phyloP scores from a whole-genome alignment of 495 filamentous ascomycete species.

The Xylaria castorea region DNA sequence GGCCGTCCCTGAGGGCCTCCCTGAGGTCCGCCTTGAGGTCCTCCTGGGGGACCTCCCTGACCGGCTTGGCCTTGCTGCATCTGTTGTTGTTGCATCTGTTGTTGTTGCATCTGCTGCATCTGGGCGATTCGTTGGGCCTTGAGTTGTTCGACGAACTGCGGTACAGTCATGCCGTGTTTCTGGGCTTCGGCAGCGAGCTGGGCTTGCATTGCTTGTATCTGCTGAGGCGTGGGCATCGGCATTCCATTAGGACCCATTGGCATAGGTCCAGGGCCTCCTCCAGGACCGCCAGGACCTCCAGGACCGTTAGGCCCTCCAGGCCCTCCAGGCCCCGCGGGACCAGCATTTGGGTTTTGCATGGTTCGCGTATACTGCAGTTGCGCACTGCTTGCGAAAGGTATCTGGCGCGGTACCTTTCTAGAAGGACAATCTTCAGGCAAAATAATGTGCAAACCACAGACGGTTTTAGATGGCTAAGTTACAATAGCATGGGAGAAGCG shows the following conservation, averaged over 20 bases:
- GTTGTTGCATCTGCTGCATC: slow-evolving; percentile 68
- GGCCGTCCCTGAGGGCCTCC: slow-evolving; percentile 39
- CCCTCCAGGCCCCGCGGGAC: slow-evolving; percentile 35
- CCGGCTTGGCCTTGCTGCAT: slow-evolving; percentile 56
- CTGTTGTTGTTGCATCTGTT: slow-evolving; percentile 63
- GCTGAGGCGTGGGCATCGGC: slow-evolving; percentile 81
- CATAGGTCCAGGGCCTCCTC: slow-evolving; percentile 13
- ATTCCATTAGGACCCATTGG: slow-evolving; percentile 31
- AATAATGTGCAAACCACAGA: neutral
- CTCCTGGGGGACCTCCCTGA: slow-evolving; percentile 34
- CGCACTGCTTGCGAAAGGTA: neutral
- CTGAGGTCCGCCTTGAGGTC: slow-evolving; percentile 40
- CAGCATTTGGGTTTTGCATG: slow-evolving; percentile 37
- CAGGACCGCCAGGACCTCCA: slow-evolving; percentile 30
- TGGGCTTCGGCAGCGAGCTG: slow-evolving; percentile 80
- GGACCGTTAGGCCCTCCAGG: slow-evolving; percentile 23
- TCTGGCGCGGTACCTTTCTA: neutral
- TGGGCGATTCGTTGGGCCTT: slow-evolving; percentile 69
- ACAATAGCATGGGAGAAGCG: neutral
- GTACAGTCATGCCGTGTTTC: slow-evolving; percentile 76
- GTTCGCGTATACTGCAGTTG: neutral
- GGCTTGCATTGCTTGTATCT: slow-evolving; percentile 82
- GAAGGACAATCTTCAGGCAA: neutral
- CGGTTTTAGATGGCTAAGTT: neutral
- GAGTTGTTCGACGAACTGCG: slow-evolving; percentile 72